Conservation (phyloP, 1,284 basidiomycete species). For the Phlebopus sp. region DNA sequence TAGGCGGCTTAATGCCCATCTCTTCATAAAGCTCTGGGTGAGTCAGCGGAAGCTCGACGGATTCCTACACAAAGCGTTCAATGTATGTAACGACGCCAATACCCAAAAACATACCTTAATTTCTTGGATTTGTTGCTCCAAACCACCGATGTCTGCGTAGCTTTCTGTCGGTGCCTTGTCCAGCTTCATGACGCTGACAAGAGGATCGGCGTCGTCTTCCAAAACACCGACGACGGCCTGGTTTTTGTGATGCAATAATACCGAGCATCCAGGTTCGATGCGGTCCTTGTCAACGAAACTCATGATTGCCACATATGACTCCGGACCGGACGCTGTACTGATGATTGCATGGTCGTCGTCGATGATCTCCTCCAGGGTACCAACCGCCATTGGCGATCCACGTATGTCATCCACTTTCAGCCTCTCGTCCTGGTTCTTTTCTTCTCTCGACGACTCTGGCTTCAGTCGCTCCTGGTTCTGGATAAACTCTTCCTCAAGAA, state of each 20-base stretch:
- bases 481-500: slow-evolving; percentile 97
- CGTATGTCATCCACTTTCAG: slow-evolving; percentile 93
- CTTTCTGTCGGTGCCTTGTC: slow-evolving; percentile 99
- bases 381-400: slow-evolving; percentile 95
- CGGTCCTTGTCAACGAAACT: slow-evolving; percentile 99
- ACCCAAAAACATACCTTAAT: slow-evolving; percentile 68
- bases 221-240: slow-evolving; percentile 95
- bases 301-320: slow-evolving; percentile 99
- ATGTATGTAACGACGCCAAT: background rate
- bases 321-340: slow-evolving; percentile 91
- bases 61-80: slow-evolving; percentile 62
- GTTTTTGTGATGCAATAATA: slow-evolving; percentile 95
- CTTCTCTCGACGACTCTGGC: slow-evolving; percentile 80
- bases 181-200: slow-evolving; percentile 98
- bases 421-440: slow-evolving; percentile 95
- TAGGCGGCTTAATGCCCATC: slow-evolving; percentile 99
- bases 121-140: slow-evolving; percentile 97
- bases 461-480: slow-evolving; percentile 91
- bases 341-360: slow-evolving; percentile 99
- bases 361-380: slow-evolving; percentile 98
- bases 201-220: slow-evolving; percentile 95
- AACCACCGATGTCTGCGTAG: slow-evolving; percentile 97
- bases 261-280: slow-evolving; percentile 94
- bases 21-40: slow-evolving; percentile 99
- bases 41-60: slow-evolving; percentile 95